Conservation (phyloP, 2,329 filamentous ascomycete genomes). For the Aspergillus sp. region DNA sequence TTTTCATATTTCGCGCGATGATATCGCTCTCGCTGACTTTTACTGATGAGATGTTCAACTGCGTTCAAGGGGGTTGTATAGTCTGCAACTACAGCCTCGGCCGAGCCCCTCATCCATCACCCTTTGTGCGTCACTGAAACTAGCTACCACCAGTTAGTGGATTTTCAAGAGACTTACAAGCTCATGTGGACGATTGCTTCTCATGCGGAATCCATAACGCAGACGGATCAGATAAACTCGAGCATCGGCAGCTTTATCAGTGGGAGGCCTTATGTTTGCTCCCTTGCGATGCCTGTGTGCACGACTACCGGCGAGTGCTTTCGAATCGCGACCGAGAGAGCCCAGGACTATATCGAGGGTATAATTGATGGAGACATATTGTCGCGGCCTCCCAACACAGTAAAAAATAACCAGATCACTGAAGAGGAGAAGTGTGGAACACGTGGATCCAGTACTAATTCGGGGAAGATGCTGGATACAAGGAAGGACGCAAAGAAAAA, state of each 20-base stretch:
- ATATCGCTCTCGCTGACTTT: background rate
- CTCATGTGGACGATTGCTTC: slow-evolving; percentile 11
- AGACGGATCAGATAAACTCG: slow-evolving; percentile 3
- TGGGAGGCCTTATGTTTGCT: slow-evolving; percentile 11
- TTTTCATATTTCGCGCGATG: background rate
- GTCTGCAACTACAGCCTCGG: background rate
- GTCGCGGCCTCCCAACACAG: background rate
- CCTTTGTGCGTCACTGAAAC: slow-evolving; percentile 5
- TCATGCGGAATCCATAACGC: slow-evolving; percentile 5
- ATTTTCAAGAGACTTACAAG: slow-evolving; percentile 2
- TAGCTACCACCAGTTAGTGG: slow-evolving; percentile 7
- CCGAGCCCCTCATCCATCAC: background rate
- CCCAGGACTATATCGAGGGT: slow-evolving; percentile 5
- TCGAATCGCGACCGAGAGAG: background rate
- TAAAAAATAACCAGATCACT: background rate
- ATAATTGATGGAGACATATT: background rate
- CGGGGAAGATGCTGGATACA: too few species aligned
- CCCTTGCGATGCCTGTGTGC: slow-evolving; percentile 10
- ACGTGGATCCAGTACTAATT: background rate
- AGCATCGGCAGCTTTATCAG: slow-evolving; percentile 6
- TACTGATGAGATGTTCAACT: background rate
- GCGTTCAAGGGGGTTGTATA: background rate
- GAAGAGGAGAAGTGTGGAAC: background rate
- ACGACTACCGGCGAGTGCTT: slow-evolving; percentile 1
- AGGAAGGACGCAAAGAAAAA: too few species aligned